Evolutionary conservation across 2,329 filamentous ascomycete species (phyloP).

Genomic region (Beauveria sp.): DNA sequence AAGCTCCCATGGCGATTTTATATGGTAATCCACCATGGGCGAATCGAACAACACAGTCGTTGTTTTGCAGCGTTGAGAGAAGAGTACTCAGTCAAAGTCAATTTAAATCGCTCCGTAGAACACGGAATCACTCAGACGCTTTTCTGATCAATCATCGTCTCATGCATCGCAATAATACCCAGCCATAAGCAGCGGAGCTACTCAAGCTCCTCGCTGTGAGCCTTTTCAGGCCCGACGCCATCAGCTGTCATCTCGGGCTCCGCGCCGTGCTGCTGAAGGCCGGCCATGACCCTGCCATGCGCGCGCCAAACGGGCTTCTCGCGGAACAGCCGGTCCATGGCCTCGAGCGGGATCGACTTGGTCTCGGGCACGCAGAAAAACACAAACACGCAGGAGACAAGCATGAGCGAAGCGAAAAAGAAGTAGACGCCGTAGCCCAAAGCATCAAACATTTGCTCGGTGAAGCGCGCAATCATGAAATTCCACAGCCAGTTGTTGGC

Average conservation of each 20-base stretch:
- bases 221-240: not conserved
- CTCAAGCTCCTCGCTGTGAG: not conserved
- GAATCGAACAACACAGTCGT: no score
- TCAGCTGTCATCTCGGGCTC: not conserved
- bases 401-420: conserved; percentile 59
- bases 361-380: conserved; percentile 60
- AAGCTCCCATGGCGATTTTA: no score
- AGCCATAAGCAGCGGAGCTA: not conserved
- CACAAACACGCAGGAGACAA: conserved; percentile 49
- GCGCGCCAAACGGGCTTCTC: conserved; percentile 37
- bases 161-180: no score
- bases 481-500: conserved; percentile 69
- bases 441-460: conserved; percentile 53
- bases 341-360: conserved; percentile 56
- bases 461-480: conserved; percentile 62
- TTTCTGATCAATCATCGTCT: no score
- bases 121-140: no score
- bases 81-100: no score
- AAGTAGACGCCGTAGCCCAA: conserved; percentile 61
- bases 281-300: conserved; percentile 35
- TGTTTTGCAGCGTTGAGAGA: no score
- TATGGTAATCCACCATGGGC: no score
- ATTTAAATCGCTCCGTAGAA: no score
- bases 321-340: conserved; percentile 55
- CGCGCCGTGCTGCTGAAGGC: conserved; percentile 21